Evolutionary conservation across 257 asterid species (phyloP).

Genomic region (Datura wrightii): DNA sequence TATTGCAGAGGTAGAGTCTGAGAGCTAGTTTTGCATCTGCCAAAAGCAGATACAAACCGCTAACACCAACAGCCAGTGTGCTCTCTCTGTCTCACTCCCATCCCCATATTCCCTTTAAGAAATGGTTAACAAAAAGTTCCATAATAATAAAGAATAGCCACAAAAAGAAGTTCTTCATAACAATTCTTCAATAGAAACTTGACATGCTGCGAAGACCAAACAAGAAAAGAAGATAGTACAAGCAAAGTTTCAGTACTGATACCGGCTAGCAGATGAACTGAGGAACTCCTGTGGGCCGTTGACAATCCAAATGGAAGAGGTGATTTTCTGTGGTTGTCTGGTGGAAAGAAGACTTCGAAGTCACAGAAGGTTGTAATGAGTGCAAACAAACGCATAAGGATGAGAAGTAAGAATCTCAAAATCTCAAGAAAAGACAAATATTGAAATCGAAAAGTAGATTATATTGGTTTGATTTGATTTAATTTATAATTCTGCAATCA

Average conservation of each 20-base stretch:
- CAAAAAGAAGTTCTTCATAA: not conserved
- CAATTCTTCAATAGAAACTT: not conserved
- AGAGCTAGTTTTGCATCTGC: not conserved
- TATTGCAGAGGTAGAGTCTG: not conserved
- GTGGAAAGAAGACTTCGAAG: not conserved
- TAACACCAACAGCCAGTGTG: not conserved
- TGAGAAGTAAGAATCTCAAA: not conserved
- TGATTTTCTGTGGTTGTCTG: not conserved
- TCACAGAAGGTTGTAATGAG: not conserved
- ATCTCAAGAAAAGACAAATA: not conserved
- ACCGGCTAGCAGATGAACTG: not conserved
- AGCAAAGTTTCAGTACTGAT: not conserved
- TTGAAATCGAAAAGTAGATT: not conserved
- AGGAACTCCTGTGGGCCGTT: not conserved
- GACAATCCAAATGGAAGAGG: not conserved
- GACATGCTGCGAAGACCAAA: not conserved
- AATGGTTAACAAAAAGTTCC: not conserved
- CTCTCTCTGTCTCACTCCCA: constrained; percentile 3
- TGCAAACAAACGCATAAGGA: not conserved
- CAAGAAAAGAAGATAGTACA: not conserved
- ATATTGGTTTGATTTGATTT: not conserved
- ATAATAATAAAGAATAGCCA: not conserved
- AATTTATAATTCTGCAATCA: not conserved
- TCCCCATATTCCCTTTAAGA: not conserved
- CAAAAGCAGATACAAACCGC: not conserved